A percentile compares a stretch with the other conserved stretches of the same genome.
These are phyloP conservation scores for Botryobasidium botryosum DNA, from an alignment of 768 basidiomycete species.

Conservation along the genomic window DNA sequence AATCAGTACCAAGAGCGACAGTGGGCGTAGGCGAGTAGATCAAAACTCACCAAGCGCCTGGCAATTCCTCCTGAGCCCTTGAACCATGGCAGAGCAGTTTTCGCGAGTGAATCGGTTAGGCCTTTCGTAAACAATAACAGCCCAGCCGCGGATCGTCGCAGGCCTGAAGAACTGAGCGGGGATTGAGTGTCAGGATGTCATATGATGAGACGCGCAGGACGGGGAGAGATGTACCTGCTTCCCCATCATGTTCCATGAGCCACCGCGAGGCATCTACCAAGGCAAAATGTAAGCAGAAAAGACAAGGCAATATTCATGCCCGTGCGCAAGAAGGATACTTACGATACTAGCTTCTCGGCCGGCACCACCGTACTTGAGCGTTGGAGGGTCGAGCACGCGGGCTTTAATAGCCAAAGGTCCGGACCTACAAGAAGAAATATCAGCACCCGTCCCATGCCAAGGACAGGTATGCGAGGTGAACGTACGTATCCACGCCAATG, in stretches of 20 bases:
- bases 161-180: slow-evolving; percentile 51
- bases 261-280: slow-evolving; percentile 39
- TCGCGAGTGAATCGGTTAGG: slow-evolving; percentile 35
- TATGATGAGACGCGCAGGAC: too few relatives aligned
- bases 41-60: slow-evolving; percentile 48
- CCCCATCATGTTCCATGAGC: slow-evolving; percentile 61
- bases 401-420: slow-evolving; percentile 43
- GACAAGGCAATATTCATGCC: slow-evolving; percentile 34
- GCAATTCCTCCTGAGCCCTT: slow-evolving; percentile 33
- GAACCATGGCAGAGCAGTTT: slow-evolving; percentile 37
- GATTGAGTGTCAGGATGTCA: too few relatives aligned
- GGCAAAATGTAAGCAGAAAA: background rate
- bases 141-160: slow-evolving; percentile 35
- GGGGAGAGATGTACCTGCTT: too few relatives aligned
- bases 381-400: slow-evolving; percentile 46
- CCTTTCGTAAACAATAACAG: slow-evolving; percentile 49
- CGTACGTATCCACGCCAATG: slow-evolving; percentile 35
- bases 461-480: slow-evolving; percentile 15
- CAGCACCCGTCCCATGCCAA: too few relatives aligned
- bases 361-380: slow-evolving; percentile 40
- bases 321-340: too few relatives aligned
- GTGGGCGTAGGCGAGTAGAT: too few relatives aligned
- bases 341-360: slow-evolving; percentile 31
- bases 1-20: too few relatives aligned
- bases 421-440: too few relatives aligned